Conservation (phyloP, 2,329 filamentous ascomycete species). For the Macrophomina tecta region DNA sequence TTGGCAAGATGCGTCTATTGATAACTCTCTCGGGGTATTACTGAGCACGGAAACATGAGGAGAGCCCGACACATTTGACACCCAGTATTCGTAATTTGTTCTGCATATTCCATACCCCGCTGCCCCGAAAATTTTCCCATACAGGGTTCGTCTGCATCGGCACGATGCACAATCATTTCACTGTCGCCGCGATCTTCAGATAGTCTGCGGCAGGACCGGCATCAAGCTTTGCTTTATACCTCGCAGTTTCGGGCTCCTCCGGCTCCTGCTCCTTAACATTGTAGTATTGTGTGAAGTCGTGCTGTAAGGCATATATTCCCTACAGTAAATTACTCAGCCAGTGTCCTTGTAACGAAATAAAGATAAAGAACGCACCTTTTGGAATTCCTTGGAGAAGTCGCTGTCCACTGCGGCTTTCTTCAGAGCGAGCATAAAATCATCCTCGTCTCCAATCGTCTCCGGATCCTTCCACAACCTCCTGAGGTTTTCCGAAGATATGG, state of each 20-base stretch:
- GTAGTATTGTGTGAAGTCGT: conserved; percentile 12
- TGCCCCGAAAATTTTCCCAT: too few relatives aligned
- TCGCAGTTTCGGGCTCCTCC: background rate
- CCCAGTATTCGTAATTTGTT: too few relatives aligned
- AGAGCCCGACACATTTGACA: too few relatives aligned
- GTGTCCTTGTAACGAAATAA: conserved; percentile 5
- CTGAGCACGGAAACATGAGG: too few relatives aligned
- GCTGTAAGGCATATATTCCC: background rate
- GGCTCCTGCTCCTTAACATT: background rate
- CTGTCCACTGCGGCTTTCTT: conserved; percentile 41
- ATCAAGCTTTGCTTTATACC: background rate
- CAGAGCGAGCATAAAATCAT: conserved; percentile 46
- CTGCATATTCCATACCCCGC: too few relatives aligned
- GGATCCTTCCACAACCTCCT: conserved; percentile 45
- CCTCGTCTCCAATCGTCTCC: conserved; percentile 43
- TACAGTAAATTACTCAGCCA: background rate
- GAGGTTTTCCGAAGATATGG: conserved; percentile 44
- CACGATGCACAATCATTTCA: background rate
- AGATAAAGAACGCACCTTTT: conserved; percentile 32
- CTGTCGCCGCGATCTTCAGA: background rate
- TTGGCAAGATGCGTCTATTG: too few relatives aligned
- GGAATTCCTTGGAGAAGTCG: conserved; percentile 36
- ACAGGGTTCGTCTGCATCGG: too few relatives aligned
- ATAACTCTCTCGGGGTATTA: too few relatives aligned
- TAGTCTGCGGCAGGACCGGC: background rate